A percentile compares a stretch with the other conserved stretches of the same genome.
Evolutionary conservation across 441 rosid species (phyloP).

Genomic region (Dalechampia spathulata): DNA sequence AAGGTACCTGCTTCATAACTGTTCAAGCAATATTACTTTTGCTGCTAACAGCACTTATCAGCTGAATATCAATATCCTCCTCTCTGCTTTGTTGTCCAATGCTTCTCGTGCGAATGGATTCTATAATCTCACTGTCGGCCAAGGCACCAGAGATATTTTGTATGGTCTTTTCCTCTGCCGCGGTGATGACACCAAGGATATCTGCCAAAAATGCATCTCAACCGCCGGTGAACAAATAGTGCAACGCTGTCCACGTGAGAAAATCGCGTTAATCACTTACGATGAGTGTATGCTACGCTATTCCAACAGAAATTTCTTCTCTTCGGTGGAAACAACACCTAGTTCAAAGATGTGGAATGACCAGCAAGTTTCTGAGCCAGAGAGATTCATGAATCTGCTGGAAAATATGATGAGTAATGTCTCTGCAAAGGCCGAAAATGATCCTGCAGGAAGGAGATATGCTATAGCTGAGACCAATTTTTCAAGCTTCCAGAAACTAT

Average conservation of each 20-base stretch:
- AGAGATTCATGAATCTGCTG: background rate
- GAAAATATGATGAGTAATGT: background rate
- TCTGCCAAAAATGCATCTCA: slow-evolving; percentile 18
- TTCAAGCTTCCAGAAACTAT: background rate
- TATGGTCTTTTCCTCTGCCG: slow-evolving; percentile 28
- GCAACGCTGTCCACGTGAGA: slow-evolving; percentile 14
- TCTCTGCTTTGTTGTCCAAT: slow-evolving; percentile 8
- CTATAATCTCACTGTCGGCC: background rate
- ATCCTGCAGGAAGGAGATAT: background rate
- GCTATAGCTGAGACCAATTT: background rate
- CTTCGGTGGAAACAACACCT: background rate
- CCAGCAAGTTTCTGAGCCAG: slow-evolving; percentile 2
- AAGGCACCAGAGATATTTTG: background rate
- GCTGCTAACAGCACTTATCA: slow-evolving; percentile 9
- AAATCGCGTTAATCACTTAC: slow-evolving; percentile 16
- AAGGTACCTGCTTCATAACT: background rate
- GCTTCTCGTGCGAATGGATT: slow-evolving; percentile 2
- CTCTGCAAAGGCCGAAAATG: background rate
- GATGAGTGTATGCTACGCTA: slow-evolving; percentile 31
- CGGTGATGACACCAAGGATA: background rate
- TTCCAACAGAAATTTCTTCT: slow-evolving; percentile 7
- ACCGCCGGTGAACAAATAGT: slow-evolving; percentile 6
- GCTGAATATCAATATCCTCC: slow-evolving; percentile 10
- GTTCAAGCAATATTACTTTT: slow-evolving; percentile 8
- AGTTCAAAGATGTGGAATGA: slow-evolving; percentile 1